Percentiles rank a stretch among this genome's conserved stretches.
Evolutionary conservation across 305 asterid genomes (phyloP).

Genomic region (Solanum hybrid): DNA sequence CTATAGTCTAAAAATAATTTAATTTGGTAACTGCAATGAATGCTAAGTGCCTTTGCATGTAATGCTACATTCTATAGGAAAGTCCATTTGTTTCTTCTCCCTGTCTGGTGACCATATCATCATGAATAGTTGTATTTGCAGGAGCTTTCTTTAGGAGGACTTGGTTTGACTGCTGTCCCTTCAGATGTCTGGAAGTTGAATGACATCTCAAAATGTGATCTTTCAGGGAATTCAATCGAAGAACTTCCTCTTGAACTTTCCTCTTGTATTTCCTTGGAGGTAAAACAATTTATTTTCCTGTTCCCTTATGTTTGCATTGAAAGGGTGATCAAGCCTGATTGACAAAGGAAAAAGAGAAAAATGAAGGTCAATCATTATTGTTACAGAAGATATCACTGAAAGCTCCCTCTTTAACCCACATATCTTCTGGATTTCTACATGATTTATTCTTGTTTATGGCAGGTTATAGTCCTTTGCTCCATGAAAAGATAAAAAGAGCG

Average conservation of each 20-base stretch:
- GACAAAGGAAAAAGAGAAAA: background rate
- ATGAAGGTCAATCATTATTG: background rate
- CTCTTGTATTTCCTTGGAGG: slow-evolving; percentile 77
- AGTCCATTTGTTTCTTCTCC: background rate
- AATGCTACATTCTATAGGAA: background rate
- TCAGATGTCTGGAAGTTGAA: slow-evolving; percentile 66
- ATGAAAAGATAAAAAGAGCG: background rate
- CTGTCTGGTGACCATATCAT: background rate
- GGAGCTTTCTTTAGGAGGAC: slow-evolving; percentile 75
- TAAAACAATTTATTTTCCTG: slow-evolving; percentile 22
- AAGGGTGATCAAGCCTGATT: background rate
- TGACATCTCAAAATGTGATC: slow-evolving; percentile 66
- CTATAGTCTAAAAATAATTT: background rate
- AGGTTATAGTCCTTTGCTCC: background rate
- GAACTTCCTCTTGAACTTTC: slow-evolving; percentile 71
- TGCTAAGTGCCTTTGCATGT: background rate
- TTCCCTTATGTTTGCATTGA: background rate
- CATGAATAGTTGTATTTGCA: slow-evolving; percentile 24
- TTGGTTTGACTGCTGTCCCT: slow-evolving; percentile 60
- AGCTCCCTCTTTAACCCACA: background rate
- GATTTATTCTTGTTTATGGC: background rate
- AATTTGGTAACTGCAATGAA: background rate
- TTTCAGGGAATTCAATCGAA: slow-evolving; percentile 68
- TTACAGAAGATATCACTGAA: background rate
- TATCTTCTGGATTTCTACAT: background rate